A percentile compares a stretch with the other conserved stretches of the same genome.
Evolutionary conservation across 805 yeast species (phyloP).

Genomic region (Candida michaelii): DNA sequence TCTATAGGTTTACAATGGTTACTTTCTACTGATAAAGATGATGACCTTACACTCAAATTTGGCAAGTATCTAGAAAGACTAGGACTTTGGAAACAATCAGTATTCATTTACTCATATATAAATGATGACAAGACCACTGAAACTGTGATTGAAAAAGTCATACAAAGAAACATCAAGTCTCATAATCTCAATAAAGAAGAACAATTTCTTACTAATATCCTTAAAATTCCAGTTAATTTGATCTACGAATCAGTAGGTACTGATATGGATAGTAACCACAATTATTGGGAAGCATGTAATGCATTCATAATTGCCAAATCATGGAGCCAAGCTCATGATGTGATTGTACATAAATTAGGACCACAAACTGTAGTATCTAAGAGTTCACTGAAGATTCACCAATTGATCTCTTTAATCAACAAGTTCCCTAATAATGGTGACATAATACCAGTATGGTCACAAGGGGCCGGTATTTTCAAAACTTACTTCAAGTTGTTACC

Average conservation of each 20-base stretch:
- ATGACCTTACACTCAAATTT: constrained; percentile 24
- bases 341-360: constrained; percentile 60
- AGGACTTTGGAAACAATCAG: constrained; percentile 57
- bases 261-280: constrained; percentile 46
- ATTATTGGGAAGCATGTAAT: constrained; percentile 58
- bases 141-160: constrained; percentile 35
- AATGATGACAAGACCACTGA: constrained; percentile 46
- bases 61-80: constrained; percentile 49
- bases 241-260: constrained; percentile 63
- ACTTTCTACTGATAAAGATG: constrained; percentile 7
- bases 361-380: constrained; percentile 67
- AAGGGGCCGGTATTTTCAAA: constrained; percentile 59
- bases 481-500: constrained; percentile 42
- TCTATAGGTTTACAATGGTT: constrained; percentile 52
- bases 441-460: constrained; percentile 49
- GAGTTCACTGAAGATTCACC: constrained; percentile 28
- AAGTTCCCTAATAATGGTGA: constrained; percentile 43
- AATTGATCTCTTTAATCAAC: constrained; percentile 39
- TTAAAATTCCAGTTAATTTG: constrained; percentile 49
- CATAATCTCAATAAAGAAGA: constrained; percentile 26
- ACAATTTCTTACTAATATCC: constrained; percentile 32
- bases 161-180: constrained; percentile 33
- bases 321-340: constrained; percentile 62
- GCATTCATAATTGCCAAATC: constrained; percentile 61
- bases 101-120: constrained; percentile 63